phyloP scores from a whole-genome alignment of 495 filamentous ascomycete species.

The Neurospora sp. region DNA sequence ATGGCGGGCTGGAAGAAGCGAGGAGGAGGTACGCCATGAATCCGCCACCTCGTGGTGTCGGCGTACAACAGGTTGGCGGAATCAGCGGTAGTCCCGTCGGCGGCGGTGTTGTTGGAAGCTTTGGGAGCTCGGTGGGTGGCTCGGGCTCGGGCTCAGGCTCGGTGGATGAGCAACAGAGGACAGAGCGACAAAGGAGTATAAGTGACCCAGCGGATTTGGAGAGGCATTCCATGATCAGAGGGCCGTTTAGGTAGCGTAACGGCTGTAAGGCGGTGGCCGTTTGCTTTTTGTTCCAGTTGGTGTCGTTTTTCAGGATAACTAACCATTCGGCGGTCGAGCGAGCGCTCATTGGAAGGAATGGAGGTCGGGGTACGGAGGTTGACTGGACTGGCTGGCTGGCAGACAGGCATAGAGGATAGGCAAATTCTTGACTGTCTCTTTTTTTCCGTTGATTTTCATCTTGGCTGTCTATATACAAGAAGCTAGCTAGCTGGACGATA shows the following conservation, averaged over 20 bases:
- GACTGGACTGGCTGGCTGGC: not conserved
- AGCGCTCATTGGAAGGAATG: not conserved
- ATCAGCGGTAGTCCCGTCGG: not conserved
- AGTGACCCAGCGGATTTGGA: conserved; percentile 33
- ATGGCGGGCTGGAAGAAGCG: not conserved
- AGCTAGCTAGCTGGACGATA: not conserved
- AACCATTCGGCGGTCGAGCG: not conserved
- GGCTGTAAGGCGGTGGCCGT: not conserved
- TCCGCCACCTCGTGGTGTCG: not conserved
- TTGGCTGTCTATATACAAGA: not conserved
- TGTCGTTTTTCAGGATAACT: not conserved
- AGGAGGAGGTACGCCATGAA: not conserved
- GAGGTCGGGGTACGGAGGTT: not conserved
- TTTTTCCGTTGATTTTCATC: not conserved
- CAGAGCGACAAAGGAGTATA: conserved; percentile 42
- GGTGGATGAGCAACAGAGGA: conserved; percentile 33
- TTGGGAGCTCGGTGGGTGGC: not conserved
- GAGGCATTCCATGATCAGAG: conserved; percentile 10
- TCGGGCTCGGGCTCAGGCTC: not conserved
- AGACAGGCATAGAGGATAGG: not conserved
- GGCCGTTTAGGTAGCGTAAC: conserved; percentile 4
- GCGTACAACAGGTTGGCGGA: not conserved
- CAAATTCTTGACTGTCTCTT: not conserved
- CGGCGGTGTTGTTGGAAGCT: not conserved
- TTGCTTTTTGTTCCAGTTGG: not conserved